phyloP scores from a whole-genome alignment of 306 rosid genomes.

The Pyrus pyrifolia region DNA sequence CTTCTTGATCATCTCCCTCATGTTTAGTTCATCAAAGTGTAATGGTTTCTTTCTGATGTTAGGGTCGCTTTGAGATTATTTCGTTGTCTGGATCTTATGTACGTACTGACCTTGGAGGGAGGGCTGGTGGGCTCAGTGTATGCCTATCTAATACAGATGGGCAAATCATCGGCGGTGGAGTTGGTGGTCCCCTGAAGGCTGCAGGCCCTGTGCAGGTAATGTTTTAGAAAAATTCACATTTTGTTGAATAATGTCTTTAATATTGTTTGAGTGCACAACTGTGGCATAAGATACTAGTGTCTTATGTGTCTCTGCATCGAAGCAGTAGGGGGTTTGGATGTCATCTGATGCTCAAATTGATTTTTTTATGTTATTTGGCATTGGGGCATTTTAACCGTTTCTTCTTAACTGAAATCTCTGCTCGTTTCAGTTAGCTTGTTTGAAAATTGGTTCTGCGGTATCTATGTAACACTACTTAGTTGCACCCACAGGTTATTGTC shows the following conservation, averaged over 20 bases:
- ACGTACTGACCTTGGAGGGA: constrained; percentile 63
- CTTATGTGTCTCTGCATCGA: not conserved
- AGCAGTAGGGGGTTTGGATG: not conserved
- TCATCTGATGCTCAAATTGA: not conserved
- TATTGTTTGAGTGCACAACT: constrained; percentile 1
- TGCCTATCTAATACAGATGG: constrained; percentile 80
- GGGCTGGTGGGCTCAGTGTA: constrained; percentile 81
- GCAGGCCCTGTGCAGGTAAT: constrained; percentile 98
- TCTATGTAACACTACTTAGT: not conserved
- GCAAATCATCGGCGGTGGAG: constrained; percentile 91
- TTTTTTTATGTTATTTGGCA: not conserved
- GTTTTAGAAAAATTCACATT: not conserved
- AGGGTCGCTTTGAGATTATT: constrained; percentile 94
- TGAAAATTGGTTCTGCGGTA: not conserved
- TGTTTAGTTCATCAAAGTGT: constrained; percentile 7
- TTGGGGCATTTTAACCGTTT: not conserved
- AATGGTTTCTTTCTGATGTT: constrained; percentile 18
- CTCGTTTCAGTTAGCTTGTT: not conserved
- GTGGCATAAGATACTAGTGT: not conserved
- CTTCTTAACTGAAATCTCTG: not conserved
- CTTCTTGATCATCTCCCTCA: constrained; percentile 3
- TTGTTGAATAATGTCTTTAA: not conserved
- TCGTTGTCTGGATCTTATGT: constrained; percentile 87
- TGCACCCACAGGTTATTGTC: constrained; percentile 63
- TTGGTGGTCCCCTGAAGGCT: constrained; percentile 88